These are phyloP conservation scores for Syzygium aromaticum DNA, from an alignment of 345 rosid genomes.

Conservation along the genomic window DNA sequence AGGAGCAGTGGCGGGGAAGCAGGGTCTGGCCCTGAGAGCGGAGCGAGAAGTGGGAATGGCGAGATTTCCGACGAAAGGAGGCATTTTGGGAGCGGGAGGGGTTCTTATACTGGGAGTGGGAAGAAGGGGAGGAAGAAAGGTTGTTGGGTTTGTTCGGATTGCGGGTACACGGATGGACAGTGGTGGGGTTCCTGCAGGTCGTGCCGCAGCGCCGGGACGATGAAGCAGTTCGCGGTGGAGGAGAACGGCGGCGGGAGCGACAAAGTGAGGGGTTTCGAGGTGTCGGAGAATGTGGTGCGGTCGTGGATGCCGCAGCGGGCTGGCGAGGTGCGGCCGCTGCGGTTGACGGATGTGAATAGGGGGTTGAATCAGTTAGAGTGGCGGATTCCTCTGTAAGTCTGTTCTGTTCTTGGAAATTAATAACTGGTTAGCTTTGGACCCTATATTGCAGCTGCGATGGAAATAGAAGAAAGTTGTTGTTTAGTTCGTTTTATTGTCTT, in stretches of 20 bases:
- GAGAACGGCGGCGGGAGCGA: constrained; percentile 12
- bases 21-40: neutral
- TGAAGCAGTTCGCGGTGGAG: constrained; percentile 39
- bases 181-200: constrained; percentile 89
- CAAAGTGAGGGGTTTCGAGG: constrained; percentile 25
- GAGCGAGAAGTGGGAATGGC: neutral
- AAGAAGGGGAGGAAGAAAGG: constrained; percentile 34
- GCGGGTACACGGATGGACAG: constrained; percentile 71
- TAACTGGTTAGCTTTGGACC: neutral
- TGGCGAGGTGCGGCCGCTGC: constrained; percentile 34
- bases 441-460: neutral
- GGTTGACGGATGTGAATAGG: constrained; percentile 46
- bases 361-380: constrained; percentile 51
- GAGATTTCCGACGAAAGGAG: neutral
- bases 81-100: neutral
- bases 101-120: neutral
- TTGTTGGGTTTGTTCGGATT: constrained; percentile 61
- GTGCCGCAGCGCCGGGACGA: constrained; percentile 45
- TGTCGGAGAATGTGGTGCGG: constrained; percentile 28
- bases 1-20: neutral
- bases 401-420: neutral
- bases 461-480: neutral
- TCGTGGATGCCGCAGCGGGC: constrained; percentile 61
- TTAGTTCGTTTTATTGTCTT: neutral
- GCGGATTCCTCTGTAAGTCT: constrained; percentile 65